Evolutionary conservation across 208 protist species (phyloP), one percentile per base, ranked within the genome.

Genomic region (Leishmania amazonensis): DNA sequence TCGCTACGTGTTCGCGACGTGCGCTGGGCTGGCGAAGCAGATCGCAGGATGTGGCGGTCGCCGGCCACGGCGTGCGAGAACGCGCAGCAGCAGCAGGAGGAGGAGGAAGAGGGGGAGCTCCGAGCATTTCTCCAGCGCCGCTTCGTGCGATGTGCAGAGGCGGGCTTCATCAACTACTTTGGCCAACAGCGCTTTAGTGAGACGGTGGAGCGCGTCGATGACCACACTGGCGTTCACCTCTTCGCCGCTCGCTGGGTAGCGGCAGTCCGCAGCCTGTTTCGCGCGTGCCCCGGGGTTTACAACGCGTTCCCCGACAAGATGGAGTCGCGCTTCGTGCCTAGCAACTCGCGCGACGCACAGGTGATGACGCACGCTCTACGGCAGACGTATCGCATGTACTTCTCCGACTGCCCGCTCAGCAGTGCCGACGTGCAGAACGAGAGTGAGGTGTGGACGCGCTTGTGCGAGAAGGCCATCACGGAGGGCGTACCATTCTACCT

Each of bases 121-220:
- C 53, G 67, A 28, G 54, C 28, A 7, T 83, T 77, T 68, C 65
- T 93, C 17, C 54, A 79, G 53, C 49, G 70, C 28, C 91, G 94
- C 47, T 78, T 96, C 42, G 47, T 78, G 13, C 74, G 35, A 28
- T 79, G 92, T 2, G 73, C 76, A 45, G 42, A 72, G 8, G 49
- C 79, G 58, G 98, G 98, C 4, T 99, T 99, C 83, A 65, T 99
- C 76, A 99, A 99, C 85, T 99, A 99, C 83, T 99, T 98, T 86
- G 98, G 98, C 15, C 93, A 97, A 81, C 98, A 99, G 89, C 94
- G 97, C 60, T 99, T 99, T 85, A 95, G 94, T 67, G 90, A 95
- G 79, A 81, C 87, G 15, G 75, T 92, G 17, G 57, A 31, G 49
- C 68, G 70, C 38, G 64, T 88, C 8, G 74, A 65, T 62, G 93